These are phyloP conservation scores for Obba rivulosa DNA, from an alignment of 768 basidiomycete species.

Conservation along the genomic window DNA sequence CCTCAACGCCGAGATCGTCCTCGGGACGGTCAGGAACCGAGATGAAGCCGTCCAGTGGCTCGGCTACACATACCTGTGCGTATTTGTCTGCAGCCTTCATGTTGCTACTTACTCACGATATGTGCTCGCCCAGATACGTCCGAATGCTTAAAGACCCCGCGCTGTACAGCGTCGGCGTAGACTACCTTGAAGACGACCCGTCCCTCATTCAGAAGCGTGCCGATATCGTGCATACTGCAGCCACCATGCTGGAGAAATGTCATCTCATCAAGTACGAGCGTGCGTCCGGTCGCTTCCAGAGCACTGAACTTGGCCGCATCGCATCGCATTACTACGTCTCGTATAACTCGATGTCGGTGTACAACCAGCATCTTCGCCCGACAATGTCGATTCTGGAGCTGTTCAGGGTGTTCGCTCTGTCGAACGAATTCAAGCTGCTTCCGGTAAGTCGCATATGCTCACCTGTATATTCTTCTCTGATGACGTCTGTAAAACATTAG, in stretches of 20 bases:
- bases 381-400: constrained; percentile 87
- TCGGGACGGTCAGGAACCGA: constrained; percentile 90
- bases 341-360: constrained; percentile 92
- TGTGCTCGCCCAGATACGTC: constrained; percentile 60
- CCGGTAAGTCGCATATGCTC: constrained; percentile 37
- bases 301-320: constrained; percentile 89
- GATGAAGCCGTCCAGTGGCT: constrained; percentile 98
- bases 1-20: constrained; percentile 93
- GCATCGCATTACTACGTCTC: constrained; percentile 96
- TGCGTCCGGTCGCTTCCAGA: constrained; percentile 80
- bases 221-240: constrained; percentile 91
- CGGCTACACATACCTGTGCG: constrained; percentile 89
- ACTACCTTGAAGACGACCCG: constrained; percentile 85
- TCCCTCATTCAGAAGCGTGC: constrained; percentile 87
- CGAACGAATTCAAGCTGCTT: constrained; percentile 91
- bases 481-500: neutral
- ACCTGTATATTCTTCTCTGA: neutral
- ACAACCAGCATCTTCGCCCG: constrained; percentile 88
- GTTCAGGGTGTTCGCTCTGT: constrained; percentile 92
- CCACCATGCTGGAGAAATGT: constrained; percentile 89
- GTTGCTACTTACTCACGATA: too few relatives aligned
- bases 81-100: constrained; percentile 8
- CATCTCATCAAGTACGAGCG: constrained; percentile 94
- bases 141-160: constrained; percentile 90
- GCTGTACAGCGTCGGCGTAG: constrained; percentile 82